These are phyloP conservation scores for Penicillium argentinense DNA, from an alignment of 495 filamentous ascomycete species.

Conservation along the genomic window DNA sequence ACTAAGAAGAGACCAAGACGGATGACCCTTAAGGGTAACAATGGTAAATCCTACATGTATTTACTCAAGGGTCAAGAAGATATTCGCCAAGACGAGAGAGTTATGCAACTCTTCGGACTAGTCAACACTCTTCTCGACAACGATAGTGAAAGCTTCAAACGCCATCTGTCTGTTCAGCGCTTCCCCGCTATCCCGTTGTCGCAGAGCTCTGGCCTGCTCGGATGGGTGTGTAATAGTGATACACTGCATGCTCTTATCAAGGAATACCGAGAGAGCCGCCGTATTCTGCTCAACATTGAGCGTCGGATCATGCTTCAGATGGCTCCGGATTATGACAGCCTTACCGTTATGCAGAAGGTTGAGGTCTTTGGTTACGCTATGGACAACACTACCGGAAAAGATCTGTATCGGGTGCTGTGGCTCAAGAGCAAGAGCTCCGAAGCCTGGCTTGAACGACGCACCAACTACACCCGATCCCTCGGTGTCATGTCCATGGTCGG, in stretches of 20 bases:
- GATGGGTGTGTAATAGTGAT: conserved; percentile 97
- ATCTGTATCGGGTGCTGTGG: conserved; percentile 97
- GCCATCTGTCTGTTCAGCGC: conserved; percentile 91
- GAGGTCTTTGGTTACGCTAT: conserved; percentile 98
- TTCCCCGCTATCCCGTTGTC: conserved; percentile 95
- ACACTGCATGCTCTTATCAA: conserved; percentile 94
- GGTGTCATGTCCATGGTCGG: conserved; percentile 99
- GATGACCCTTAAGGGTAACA: conserved; percentile 82
- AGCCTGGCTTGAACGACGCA: conserved; percentile 93
- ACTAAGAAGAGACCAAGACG: conserved; percentile 95
- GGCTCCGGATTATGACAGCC: conserved; percentile 97
- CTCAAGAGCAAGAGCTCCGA: conserved; percentile 98
- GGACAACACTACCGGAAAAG: conserved; percentile 98
- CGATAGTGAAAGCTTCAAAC: conserved; percentile 93
- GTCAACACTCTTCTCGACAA: conserved; percentile 90
- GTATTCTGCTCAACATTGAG: conserved; percentile 97
- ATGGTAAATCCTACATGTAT: conserved; percentile 83
- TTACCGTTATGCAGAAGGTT: conserved; percentile 99
- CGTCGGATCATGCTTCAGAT: conserved; percentile 99
- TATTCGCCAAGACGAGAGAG: conserved; percentile 96
- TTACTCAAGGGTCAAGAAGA: conserved; percentile 95
- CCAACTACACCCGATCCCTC: conserved; percentile 95
- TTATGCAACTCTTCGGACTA: conserved; percentile 98
- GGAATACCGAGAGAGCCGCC: conserved; percentile 93
- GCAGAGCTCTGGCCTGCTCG: conserved; percentile 89